A percentile compares a stretch with the other conserved stretches of the same genome.
These are phyloP conservation scores for Guyanaporus albipodus DNA, from an alignment of 768 basidiomycete genomes.

Conservation along the genomic window DNA sequence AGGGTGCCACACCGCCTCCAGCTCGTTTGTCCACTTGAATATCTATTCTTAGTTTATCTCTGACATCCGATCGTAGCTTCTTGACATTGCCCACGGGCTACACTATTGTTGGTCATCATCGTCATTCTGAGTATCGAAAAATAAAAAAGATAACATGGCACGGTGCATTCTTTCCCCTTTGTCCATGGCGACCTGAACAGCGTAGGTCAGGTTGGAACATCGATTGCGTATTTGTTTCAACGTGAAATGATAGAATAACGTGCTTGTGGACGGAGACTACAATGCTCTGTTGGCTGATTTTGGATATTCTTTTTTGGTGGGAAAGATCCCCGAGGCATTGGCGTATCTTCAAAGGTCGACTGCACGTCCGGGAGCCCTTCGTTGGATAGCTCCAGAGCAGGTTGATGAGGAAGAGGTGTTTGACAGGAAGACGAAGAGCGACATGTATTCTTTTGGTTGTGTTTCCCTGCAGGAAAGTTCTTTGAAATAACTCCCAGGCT, in stretches of 20 bases:
- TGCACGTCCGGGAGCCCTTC: conserved; percentile 33
- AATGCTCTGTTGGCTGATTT: conserved; percentile 43
- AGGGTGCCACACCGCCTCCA: conserved; percentile 1
- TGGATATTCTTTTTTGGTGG: conserved; percentile 32
- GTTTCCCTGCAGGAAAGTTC: conserved; percentile 25
- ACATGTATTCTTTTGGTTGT: conserved; percentile 26
- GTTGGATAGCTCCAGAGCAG: conserved; percentile 40
- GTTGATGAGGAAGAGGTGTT: conserved; percentile 16
- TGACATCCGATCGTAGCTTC: conserved; percentile 13
- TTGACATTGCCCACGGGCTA: conserved; percentile 14
- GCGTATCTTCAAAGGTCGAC: conserved; percentile 19
- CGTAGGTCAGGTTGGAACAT: conserved; percentile 2
- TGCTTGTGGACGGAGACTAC: conserved; percentile 17
- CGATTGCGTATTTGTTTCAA: not conserved
- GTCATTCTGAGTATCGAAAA: too few species aligned
- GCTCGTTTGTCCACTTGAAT: conserved; percentile 15
- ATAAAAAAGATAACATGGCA: too few species aligned
- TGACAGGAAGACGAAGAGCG: conserved; percentile 1
- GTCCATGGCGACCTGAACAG: conserved; percentile 21
- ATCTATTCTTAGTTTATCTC: conserved; percentile 3
- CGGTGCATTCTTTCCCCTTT: conserved; percentile 16
- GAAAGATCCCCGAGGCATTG: conserved; percentile 5
- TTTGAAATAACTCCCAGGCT: conserved; percentile 16
- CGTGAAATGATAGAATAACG: conserved; percentile 14
- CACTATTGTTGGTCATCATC: conserved; percentile 5